These are phyloP conservation scores for Plantago elongata DNA, from an alignment of 257 asterid genomes.

Conservation along the genomic window DNA sequence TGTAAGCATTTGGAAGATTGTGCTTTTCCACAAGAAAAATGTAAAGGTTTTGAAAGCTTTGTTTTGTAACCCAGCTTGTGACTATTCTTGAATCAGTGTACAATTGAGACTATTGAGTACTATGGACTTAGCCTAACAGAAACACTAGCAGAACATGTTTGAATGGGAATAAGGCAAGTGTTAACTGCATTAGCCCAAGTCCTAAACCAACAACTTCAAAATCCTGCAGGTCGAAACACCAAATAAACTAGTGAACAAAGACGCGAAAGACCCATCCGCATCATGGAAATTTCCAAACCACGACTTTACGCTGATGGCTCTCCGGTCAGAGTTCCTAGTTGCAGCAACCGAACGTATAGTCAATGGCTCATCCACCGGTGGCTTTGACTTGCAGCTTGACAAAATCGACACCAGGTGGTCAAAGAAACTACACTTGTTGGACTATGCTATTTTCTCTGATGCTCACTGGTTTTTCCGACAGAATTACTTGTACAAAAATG, in stretches of 20 bases:
- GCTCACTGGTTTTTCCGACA: constrained; percentile 47
- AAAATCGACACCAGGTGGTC: constrained; percentile 32
- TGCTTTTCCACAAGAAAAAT: no score
- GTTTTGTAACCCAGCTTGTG: no score
- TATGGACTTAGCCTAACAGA: no score
- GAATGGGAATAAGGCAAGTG: no score
- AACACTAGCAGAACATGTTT: no score
- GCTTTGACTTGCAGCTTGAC: constrained; percentile 44
- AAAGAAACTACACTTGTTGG: constrained; percentile 26
- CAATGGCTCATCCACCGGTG: constrained; percentile 35
- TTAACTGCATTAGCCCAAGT: no score
- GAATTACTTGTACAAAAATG: constrained; percentile 28
- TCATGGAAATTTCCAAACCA: constrained; percentile 35
- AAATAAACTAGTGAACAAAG: constrained; percentile 24
- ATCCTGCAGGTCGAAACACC: constrained; percentile 42
- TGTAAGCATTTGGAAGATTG: no score
- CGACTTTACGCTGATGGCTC: constrained; percentile 36
- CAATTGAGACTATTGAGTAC: no score
- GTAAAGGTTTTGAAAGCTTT: no score
- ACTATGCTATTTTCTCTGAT: constrained; percentile 40
- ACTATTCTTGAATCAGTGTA: no score
- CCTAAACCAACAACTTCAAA: neutral
- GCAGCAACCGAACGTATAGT: constrained; percentile 23
- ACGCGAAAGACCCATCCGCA: constrained; percentile 26
- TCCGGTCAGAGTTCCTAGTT: constrained; percentile 43